These are phyloP conservation scores for Podospora pseudopauciseta DNA, from an alignment of 495 filamentous ascomycete genomes.

Conservation along the genomic window DNA sequence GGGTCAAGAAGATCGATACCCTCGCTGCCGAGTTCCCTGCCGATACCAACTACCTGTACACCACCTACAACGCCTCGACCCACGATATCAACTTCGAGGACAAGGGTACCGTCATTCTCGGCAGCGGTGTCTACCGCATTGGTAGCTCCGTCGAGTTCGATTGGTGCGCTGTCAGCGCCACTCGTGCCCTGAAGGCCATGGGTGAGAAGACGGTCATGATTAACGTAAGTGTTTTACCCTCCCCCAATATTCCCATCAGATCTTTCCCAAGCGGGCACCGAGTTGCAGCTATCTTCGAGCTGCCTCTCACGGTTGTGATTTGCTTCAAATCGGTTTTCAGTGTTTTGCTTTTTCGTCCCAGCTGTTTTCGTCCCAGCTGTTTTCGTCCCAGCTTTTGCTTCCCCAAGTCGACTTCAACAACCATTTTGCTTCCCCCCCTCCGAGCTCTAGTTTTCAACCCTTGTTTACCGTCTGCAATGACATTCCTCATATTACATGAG, in stretches of 20 bases:
- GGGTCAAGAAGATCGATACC: conserved; percentile 97
- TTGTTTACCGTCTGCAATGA: too few relatives aligned
- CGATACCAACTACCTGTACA: conserved; percentile 95
- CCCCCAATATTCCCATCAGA: conserved; percentile 20
- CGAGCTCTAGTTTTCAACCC: too few relatives aligned
- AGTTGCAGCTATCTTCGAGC: too few relatives aligned
- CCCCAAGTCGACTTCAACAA: too few relatives aligned
- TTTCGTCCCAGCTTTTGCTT: too few relatives aligned
- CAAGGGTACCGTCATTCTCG: conserved; percentile 83
- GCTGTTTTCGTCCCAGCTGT: too few relatives aligned
- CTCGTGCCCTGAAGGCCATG: conserved; percentile 77
- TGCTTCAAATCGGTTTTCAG: too few relatives aligned
- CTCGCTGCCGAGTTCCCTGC: conserved; percentile 98
- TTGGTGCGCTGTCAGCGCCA: conserved; percentile 96
- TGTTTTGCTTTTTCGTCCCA: too few relatives aligned
- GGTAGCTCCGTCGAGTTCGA: conserved; percentile 98
- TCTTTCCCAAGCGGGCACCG: too few relatives aligned
- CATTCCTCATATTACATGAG: too few relatives aligned
- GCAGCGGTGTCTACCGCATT: conserved; percentile 94
- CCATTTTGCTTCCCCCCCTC: too few relatives aligned
- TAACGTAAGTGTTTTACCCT: conserved; percentile 50
- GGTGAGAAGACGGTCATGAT: conserved; percentile 99
- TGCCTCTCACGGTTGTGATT: too few relatives aligned
- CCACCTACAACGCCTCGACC: conserved; percentile 93
- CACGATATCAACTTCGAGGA: conserved; percentile 96